Conservation (phyloP, 2,329 filamentous ascomycete genomes). For the Thelonectria rubi region DNA sequence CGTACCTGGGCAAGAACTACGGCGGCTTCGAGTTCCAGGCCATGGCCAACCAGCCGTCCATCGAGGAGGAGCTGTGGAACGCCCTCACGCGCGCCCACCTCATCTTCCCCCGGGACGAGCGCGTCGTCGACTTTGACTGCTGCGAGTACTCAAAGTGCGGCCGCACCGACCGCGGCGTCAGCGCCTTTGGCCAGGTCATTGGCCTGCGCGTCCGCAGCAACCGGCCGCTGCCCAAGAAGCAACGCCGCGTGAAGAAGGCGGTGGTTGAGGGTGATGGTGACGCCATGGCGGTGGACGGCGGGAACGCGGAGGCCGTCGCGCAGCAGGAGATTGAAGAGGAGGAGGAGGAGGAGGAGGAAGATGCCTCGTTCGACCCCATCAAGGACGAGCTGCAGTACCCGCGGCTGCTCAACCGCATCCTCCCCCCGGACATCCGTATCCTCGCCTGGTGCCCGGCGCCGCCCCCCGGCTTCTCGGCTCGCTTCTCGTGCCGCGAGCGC, state of each 20-base stretch:
- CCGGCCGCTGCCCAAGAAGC: conserved; percentile 62
- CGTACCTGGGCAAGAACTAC: conserved; percentile 90
- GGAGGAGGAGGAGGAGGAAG: conserved; percentile 30
- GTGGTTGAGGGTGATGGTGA: conserved; percentile 40
- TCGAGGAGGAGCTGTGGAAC: conserved; percentile 95
- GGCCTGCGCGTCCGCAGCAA: conserved; percentile 84
- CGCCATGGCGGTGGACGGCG: conserved; percentile 34
- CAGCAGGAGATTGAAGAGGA: conserved; percentile 29
- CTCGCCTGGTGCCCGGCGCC: conserved; percentile 92
- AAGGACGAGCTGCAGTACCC: conserved; percentile 86
- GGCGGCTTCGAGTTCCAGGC: conserved; percentile 91
- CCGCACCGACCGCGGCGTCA: conserved; percentile 90
- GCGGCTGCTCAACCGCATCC: conserved; percentile 82
- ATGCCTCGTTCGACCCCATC: conserved; percentile 68
- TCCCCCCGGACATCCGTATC: conserved; percentile 89
- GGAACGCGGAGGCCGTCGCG: conserved; percentile 14
- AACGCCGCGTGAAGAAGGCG: conserved; percentile 33
- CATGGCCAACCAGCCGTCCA: conserved; percentile 76
- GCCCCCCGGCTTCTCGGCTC: conserved; percentile 82
- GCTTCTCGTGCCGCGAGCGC: conserved; percentile 91
- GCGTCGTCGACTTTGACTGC: conserved; percentile 78
- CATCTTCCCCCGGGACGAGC: conserved; percentile 74
- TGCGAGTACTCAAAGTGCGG: conserved; percentile 96
- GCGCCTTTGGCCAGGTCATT: conserved; percentile 96
- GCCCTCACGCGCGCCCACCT: conserved; percentile 83